phyloP scores from a whole-genome alignment of 2,329 filamentous ascomycete genomes.

The Trichothecium roseum region DNA sequence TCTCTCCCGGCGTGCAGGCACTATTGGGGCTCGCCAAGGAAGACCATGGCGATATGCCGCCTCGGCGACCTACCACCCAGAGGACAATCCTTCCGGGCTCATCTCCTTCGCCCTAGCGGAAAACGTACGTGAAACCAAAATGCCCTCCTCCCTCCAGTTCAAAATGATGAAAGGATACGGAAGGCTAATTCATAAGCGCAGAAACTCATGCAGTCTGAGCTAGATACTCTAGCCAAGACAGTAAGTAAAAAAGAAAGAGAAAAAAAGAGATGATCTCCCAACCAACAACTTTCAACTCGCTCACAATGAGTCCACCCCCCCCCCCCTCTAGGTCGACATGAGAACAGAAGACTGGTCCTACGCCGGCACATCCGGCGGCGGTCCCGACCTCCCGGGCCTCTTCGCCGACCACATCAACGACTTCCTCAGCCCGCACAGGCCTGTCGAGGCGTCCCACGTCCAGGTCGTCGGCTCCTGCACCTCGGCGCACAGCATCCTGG shows the following conservation, averaged over 20 bases:
- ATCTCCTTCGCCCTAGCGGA: conserved; percentile 39
- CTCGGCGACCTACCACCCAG: conserved; percentile 23
- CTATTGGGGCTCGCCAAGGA: conserved; percentile 12
- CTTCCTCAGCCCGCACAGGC: conserved; percentile 19
- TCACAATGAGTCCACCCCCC: neutral
- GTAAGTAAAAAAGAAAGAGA: too few relatives aligned
- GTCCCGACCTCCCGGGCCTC: conserved; percentile 18
- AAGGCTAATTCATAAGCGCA: conserved; percentile 5
- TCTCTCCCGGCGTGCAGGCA: conserved; percentile 10
- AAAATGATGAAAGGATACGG: neutral
- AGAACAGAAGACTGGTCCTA: conserved; percentile 17
- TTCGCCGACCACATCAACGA: conserved; percentile 26
- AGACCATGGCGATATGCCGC: conserved; percentile 23
- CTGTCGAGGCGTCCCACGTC: conserved; percentile 19
- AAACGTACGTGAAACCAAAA: too few relatives aligned
- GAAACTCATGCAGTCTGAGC: conserved; percentile 28
- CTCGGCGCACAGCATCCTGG: conserved; percentile 27
- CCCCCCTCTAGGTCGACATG: conserved; percentile 12
- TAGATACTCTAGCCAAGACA: conserved; percentile 15
- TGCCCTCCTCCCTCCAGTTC: too few relatives aligned
- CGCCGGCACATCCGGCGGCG: conserved; percentile 22
- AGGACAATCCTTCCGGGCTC: conserved; percentile 26
- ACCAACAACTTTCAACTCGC: neutral
- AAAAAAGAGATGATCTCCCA: conserved; percentile 13
- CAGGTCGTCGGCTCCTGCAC: conserved; percentile 24